phyloP scores from a whole-genome alignment of 495 filamentous ascomycete genomes.

The Aspergillus ostianus region DNA sequence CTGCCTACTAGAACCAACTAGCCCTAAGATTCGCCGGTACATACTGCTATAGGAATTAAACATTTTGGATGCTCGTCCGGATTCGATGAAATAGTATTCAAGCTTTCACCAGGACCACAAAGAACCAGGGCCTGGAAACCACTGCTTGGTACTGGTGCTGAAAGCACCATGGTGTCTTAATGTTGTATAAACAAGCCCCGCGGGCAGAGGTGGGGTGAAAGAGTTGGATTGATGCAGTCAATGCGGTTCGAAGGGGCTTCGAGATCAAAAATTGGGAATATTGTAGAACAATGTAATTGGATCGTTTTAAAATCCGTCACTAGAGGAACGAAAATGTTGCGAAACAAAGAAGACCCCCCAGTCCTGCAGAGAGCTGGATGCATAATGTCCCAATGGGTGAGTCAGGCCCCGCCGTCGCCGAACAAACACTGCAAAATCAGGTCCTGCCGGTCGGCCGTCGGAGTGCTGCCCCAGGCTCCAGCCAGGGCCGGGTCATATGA shows the following conservation, averaged over 20 bases:
- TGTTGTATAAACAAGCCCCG: not conserved
- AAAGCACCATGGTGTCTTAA: not conserved
- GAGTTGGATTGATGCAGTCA: not conserved
- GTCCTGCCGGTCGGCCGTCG: too few relatives aligned
- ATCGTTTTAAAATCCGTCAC: too few relatives aligned
- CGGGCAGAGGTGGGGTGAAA: not conserved
- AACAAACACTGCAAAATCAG: too few relatives aligned
- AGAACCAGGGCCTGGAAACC: constrained; percentile 93
- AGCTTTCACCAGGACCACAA: constrained; percentile 84
- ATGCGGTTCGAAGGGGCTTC: not conserved
- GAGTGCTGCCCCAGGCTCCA: too few relatives aligned
- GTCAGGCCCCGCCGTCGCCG: too few relatives aligned
- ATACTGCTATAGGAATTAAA: constrained; percentile 79
- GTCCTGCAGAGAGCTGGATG: too few relatives aligned
- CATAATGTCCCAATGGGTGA: too few relatives aligned
- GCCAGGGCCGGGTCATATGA: not conserved
- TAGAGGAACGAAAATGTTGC: too few relatives aligned
- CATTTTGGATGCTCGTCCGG: constrained; percentile 89
- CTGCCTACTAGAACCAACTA: not conserved
- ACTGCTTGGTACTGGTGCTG: constrained; percentile 58
- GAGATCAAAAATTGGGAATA: too few relatives aligned
- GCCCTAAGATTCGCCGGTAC: not conserved
- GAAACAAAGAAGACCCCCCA: too few relatives aligned
- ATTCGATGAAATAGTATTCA: constrained; percentile 87
- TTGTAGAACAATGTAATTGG: too few relatives aligned